Evolutionary conservation across 495 filamentous ascomycete species (phyloP), one percentile per base, ranked within the genome.

Genomic region (Parachaetomium inaequale): DNA sequence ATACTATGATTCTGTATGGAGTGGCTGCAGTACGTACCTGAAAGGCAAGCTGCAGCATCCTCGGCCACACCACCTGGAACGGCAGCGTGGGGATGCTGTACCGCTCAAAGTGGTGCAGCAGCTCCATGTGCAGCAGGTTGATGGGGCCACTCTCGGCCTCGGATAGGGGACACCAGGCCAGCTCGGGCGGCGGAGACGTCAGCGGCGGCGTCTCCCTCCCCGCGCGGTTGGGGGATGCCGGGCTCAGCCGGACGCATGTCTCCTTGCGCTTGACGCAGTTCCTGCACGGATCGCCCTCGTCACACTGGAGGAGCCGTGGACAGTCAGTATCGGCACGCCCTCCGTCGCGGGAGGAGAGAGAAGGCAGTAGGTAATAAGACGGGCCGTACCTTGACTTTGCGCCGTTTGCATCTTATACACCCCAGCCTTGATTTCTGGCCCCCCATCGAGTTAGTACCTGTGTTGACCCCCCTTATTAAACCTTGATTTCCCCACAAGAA

Each of bases 101-200:
- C 17, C 45, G 61, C 53, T 68, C 60, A 53, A 72, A 72, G 59
- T 70, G 68, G 57, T 70, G 66, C 50, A 72, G 63, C 15, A 72
- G 51, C 32, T 72, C 70, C 61, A 72, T 61, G 31, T 72, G 70
- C 17, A 72, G 58, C 8, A 72, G 47, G 32, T 72, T 72, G 58
- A 70, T 51, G 31, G 61, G 62, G 1, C 51, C 38, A 19, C 46
- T 38, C 3, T 63, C 67, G n/a, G 54, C 38, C 31, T 46, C 63
- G 15, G 40, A 38, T 17, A 58, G 40, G 21, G 25, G 46, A 2
- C 17, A 28, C 58, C 62, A 62, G 47, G 49, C 36, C 34, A 63
- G 29, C 28, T 49, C 43, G 32, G 36, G 61, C 4, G 56, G 42
- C 19, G 43, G 56, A 36, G 56, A 49, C 28, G 28, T 47, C 43